Evolutionary conservation across 257 asterid genomes (phyloP), one percentile per base, ranked within the genome.

Genomic region (Nicotiana benthamiana): DNA sequence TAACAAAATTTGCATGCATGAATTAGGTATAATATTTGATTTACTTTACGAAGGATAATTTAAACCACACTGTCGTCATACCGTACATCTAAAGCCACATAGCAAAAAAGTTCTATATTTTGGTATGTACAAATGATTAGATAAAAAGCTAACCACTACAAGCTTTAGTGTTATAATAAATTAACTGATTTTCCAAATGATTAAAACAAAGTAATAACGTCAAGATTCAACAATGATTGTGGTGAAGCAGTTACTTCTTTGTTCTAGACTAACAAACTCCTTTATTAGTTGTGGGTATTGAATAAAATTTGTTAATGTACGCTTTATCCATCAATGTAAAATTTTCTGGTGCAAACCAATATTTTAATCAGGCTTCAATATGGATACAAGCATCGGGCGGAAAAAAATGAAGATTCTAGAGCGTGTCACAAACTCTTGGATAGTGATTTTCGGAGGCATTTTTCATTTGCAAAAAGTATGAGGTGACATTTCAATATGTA

Each of bases 401-500:
- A 11, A 60, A 12, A 26, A 2, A 26, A 62, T 6, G 20, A 70
- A 43, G 57, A 70, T 70, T 70, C 32, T 53, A 43, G 3, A 70
- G 34, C 12, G 59, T 70, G 36, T 9, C 77, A 20, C 10, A 59
- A 59, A 59, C 15, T 59, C 64, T 59, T 20, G 28, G 28, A 59
- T 59, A 59, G 20, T 59, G 64, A 59, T 59, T 20, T 59, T 20
- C 64, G 16, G 28, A 59, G 15, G 64, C 64, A 59, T 59, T 59
- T n/a, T 59, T 59, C 15, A 59, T 20, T 57, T 59, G 16, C 30
- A 43, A 40, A n/a, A 77, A 61, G 17, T 11, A n/a, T 77, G 70
- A 77, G n/a, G 80, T 57, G 70, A 57, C 80, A 54, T 77, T 13
- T 57, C 68, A 77, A 76, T 56, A n/a, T 56, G 68, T 76, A 76